A percentile compares a stretch with the other conserved stretches of the same genome.
phyloP scores from a whole-genome alignment of 1,139 yeast genomes.

The Kodamaea ohmeri region DNA sequence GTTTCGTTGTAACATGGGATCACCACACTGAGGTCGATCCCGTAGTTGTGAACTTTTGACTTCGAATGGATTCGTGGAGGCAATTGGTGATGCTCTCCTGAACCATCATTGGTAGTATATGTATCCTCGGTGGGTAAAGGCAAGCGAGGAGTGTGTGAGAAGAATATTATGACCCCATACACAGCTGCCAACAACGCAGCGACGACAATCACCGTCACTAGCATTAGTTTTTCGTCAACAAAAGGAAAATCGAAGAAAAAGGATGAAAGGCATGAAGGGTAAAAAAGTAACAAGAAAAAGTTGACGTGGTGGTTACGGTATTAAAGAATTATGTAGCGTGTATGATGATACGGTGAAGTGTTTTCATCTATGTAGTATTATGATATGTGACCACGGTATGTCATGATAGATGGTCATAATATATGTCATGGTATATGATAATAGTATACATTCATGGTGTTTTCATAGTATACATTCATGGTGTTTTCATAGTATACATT shows the following conservation, averaged over 20 bases:
- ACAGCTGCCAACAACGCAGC: constrained; percentile 19
- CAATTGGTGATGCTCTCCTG: constrained; percentile 21
- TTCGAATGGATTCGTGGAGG: constrained; percentile 28
- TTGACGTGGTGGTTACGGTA: too few relatives aligned
- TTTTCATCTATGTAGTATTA: too few relatives aligned
- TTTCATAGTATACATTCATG: too few relatives aligned
- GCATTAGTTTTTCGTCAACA: constrained; percentile 6
- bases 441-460: too few relatives aligned
- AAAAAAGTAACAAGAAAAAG: neutral
- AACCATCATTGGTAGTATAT: constrained; percentile 43
- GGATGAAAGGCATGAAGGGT: neutral
- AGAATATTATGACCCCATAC: constrained; percentile 43
- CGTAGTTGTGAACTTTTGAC: constrained; percentile 29
- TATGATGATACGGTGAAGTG: too few relatives aligned
- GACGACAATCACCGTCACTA: constrained; percentile 11
- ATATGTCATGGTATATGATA: too few relatives aligned
- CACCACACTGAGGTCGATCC: constrained; percentile 64
- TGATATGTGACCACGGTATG: too few relatives aligned
- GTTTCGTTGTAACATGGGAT: constrained; percentile 93
- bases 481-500: too few relatives aligned
- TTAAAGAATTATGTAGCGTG: too few relatives aligned
- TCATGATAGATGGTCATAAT: too few relatives aligned
- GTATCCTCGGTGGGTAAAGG: constrained; percentile 50
- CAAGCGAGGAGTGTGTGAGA: constrained; percentile 66
- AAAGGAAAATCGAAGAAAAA: neutral